These are phyloP conservation scores for Dictyophora rubrovolvata DNA, from an alignment of 768 basidiomycete species.

Conservation along the genomic window DNA sequence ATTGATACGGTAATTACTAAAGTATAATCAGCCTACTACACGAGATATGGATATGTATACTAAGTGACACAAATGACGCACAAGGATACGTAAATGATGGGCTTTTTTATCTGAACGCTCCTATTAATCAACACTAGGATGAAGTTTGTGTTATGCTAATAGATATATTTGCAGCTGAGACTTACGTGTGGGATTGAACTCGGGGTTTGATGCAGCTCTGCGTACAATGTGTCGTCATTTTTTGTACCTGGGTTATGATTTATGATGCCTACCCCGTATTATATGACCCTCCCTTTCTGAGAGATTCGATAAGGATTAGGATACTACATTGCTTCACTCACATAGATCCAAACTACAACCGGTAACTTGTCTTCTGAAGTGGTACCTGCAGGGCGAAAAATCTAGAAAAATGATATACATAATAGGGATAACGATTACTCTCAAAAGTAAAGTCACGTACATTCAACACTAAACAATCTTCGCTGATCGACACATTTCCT, in stretches of 20 bases:
- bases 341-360: constrained; percentile 26
- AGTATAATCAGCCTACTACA: too few species aligned
- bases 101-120: constrained; percentile 32
- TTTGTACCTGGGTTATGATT: constrained; percentile 18
- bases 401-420: constrained; percentile 13
- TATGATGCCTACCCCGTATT: constrained; percentile 31
- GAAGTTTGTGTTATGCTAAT: neutral
- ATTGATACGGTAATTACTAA: constrained; percentile 15
- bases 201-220: constrained; percentile 35
- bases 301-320: neutral
- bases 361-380: constrained; percentile 18
- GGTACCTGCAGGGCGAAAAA: constrained; percentile 22
- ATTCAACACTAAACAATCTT: constrained; percentile 48
- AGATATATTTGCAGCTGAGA: neutral
- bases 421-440: neutral
- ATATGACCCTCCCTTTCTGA: constrained; percentile 37
- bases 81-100: constrained; percentile 13
- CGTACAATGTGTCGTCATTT: constrained; percentile 2
- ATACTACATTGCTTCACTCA: constrained; percentile 11
- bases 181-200: constrained; percentile 39
- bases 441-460: constrained; percentile 19
- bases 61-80: neutral
- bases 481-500: constrained; percentile 34
- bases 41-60: neutral
- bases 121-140: constrained; percentile 37